Evolutionary conservation across 768 basidiomycete species (phyloP), one percentile per base, ranked within the genome.

Genomic region (Coprinopsis marcescibilis): DNA sequence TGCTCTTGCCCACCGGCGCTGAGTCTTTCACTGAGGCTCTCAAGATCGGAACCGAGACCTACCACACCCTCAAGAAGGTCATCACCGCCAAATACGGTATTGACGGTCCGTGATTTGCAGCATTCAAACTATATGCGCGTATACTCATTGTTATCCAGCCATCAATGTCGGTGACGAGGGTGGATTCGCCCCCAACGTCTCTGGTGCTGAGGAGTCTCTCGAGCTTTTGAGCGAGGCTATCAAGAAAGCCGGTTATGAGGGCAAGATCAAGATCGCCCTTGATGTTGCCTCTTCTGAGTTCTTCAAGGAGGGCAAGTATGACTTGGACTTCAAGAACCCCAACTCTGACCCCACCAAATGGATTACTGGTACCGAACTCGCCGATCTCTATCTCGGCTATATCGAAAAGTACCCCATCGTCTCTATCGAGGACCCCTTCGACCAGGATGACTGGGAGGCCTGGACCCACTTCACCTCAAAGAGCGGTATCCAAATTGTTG

Each of bases 131-230:
- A 49, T 41, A 46, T 46, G 34, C 53, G 48, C 56, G 43, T 36
- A 12, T 37, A 32, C 21, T 46, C 44, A 23, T 43, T 54, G 15
- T 40, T 48, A 29, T 34, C 20, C 52, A 96, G 95, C 95, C 57
- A 91, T 93, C 65, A 99, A 98, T 64, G 95, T 99, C 58, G 96
- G 96, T 71, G 96, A 99, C 57, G 96, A 99, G 77, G 96, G 96
- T 72, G 96, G 96, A 49, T 99, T 99, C 61, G 96, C 96, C 25
- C 96, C 96, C 57, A 98, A 97, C 71, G 95, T 98, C 55, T 83
- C 83, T 50, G 90, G 93, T 59, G 92, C 96, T 49, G 96, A 97
- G 52, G 96, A 98, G 67, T 90, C 93, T 27, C 89, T 98, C 53
- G 95, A 99, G 59, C 83, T 99, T 59, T 78, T 99, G 52, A 77